Evolutionary conservation across 2,329 filamentous ascomycete species (phyloP).

Genomic region (Truncatella angustata): DNA sequence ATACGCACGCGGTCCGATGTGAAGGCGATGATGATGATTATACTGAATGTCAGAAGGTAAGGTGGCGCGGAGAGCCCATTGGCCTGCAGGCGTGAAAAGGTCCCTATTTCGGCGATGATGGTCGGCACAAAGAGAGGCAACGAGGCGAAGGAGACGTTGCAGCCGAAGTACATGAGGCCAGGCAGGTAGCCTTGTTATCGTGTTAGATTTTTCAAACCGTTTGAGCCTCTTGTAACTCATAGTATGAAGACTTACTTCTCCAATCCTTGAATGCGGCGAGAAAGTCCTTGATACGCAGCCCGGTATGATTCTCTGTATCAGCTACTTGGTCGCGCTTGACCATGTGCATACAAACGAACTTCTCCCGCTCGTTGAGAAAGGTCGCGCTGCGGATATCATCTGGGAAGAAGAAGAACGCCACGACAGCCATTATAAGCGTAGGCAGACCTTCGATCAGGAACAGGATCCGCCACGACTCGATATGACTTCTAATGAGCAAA

Average conservation of each 20-base stretch:
- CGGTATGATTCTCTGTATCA: slow-evolving; percentile 17
- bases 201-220: not conserved
- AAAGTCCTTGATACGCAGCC: slow-evolving; percentile 16
- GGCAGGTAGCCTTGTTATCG: slow-evolving; percentile 14
- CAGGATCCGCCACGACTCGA: slow-evolving; percentile 37
- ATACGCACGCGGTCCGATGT: slow-evolving; percentile 34
- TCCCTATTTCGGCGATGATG: slow-evolving; percentile 32
- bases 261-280: slow-evolving; percentile 19
- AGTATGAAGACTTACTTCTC: slow-evolving; percentile 18
- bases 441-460: slow-evolving; percentile 44
- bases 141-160: slow-evolving; percentile 30
- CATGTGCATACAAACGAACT: slow-evolving; percentile 17
- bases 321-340: slow-evolving; percentile 18
- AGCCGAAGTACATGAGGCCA: slow-evolving; percentile 36
- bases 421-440: slow-evolving; percentile 36
- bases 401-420: slow-evolving; percentile 41
- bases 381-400: slow-evolving; percentile 28
- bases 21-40: slow-evolving; percentile 32
- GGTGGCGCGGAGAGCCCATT: slow-evolving; percentile 38
- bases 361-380: slow-evolving; percentile 35
- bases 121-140: slow-evolving; percentile 30
- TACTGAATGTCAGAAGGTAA: slow-evolving; percentile 37
- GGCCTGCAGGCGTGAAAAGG: slow-evolving; percentile 30
- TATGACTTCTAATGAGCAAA: slow-evolving; percentile 24
- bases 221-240: too few relatives aligned